Conservation (phyloP, 768 basidiomycete species). For the Dendrothele bispora region DNA sequence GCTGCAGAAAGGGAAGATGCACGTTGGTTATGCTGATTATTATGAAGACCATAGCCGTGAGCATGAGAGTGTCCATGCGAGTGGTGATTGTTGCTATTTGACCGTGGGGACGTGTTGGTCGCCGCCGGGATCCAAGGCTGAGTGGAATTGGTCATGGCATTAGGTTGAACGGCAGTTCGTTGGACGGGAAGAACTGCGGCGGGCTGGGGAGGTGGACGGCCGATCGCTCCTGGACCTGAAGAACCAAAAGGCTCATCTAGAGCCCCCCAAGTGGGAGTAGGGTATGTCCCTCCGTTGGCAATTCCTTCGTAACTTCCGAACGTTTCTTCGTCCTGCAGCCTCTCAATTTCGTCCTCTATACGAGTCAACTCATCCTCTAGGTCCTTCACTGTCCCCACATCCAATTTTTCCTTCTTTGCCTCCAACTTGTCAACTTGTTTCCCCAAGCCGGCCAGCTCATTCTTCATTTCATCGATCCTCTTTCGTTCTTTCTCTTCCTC, state of each 20-base stretch:
- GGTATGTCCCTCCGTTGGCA: neutral
- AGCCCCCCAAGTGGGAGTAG: neutral
- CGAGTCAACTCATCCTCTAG: constrained; percentile 66
- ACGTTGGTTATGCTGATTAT: constrained; percentile 5
- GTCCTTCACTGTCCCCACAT: constrained; percentile 55
- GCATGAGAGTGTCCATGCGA: neutral
- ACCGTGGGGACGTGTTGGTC: constrained; percentile 1
- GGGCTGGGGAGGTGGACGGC: neutral
- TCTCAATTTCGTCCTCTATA: constrained; percentile 61
- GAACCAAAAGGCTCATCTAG: neutral
- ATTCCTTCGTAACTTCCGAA: no score
- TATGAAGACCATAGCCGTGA: neutral
- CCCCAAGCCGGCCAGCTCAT: constrained; percentile 54
- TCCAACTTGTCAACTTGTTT: constrained; percentile 69
- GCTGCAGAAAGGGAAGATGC: constrained; percentile 3
- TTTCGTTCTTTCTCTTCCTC: constrained; percentile 53
- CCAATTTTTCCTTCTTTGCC: constrained; percentile 66
- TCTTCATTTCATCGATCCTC: constrained; percentile 52
- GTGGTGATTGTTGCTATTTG: no score
- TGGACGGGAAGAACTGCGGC: neutral
- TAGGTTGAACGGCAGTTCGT: no score
- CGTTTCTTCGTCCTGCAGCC: constrained; percentile 34
- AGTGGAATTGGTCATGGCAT: neutral
- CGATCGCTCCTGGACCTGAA: neutral
- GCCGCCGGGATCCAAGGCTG: neutral